A percentile compares a stretch with the other conserved stretches of the same genome.
Conservation (phyloP, 192 early-diverging fungal genomes). For the Chytriomyces sp. region DNA sequence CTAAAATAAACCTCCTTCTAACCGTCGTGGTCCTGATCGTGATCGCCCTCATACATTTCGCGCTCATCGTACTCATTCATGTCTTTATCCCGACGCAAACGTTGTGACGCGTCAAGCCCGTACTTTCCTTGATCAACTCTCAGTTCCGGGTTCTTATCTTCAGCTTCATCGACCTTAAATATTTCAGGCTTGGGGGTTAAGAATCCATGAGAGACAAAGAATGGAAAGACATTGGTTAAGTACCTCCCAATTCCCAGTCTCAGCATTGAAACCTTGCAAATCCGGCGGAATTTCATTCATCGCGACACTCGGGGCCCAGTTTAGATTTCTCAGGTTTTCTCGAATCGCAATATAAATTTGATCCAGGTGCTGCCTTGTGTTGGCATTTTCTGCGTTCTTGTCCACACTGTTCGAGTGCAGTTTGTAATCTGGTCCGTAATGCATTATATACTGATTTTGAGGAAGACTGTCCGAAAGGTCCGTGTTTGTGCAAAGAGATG, state of each 20-base stretch:
- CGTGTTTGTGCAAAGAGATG: conserved; percentile 76
- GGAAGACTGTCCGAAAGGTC: conserved; percentile 80
- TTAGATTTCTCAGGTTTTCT: conserved; percentile 70
- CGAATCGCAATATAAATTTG: conserved; percentile 65
- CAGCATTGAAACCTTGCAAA: conserved; percentile 39
- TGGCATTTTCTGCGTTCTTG: conserved; percentile 81
- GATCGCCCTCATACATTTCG: conserved; percentile 51
- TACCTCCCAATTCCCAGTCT: conserved; percentile 44
- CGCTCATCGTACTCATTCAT: conserved; percentile 40
- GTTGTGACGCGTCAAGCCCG: conserved; percentile 8
- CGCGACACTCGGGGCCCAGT: conserved; percentile 81
- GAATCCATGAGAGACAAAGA: too few species aligned
- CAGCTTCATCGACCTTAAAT: conserved; percentile 38
- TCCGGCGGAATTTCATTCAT: conserved; percentile 76
- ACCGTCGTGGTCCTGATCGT: not conserved
- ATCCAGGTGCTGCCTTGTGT: conserved; percentile 83
- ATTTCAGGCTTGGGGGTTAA: too few species aligned
- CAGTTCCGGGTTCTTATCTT: conserved; percentile 46
- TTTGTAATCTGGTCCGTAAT: conserved; percentile 88
- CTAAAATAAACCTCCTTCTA: too few species aligned
- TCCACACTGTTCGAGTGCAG: conserved; percentile 78
- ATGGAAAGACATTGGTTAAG: too few species aligned
- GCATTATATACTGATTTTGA: conserved; percentile 85
- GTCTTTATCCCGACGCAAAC: conserved; percentile 40
- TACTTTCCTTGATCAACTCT: conserved; percentile 42